phyloP scores from a whole-genome alignment of 2,329 filamentous ascomycete genomes.

The Fusarium keratoplasticum region DNA sequence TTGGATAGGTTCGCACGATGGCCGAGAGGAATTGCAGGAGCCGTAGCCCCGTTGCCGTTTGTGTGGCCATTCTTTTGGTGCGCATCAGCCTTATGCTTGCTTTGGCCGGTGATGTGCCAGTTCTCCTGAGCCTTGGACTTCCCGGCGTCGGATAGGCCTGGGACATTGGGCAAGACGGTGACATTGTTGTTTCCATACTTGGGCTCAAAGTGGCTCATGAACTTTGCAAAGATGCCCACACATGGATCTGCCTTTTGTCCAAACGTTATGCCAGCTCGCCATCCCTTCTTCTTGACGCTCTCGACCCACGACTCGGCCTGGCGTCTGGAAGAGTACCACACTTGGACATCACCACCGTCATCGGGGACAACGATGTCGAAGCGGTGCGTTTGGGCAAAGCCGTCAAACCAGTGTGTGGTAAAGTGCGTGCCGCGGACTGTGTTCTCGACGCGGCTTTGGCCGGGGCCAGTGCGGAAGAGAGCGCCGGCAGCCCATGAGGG shows the following conservation, averaged over 20 bases:
- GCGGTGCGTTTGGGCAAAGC: constrained; percentile 76
- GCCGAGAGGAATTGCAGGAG: constrained; percentile 35
- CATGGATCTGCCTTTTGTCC: constrained; percentile 80
- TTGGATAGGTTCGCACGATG: constrained; percentile 56
- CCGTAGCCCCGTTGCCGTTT: not conserved
- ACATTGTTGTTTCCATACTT: constrained; percentile 68
- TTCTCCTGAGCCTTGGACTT: not conserved
- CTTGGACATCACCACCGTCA: constrained; percentile 47
- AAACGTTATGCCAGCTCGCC: constrained; percentile 70
- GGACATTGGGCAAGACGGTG: constrained; percentile 70
- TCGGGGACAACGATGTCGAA: constrained; percentile 72
- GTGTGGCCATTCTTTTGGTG: not conserved
- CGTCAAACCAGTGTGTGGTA: constrained; percentile 85
- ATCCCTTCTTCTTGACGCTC: constrained; percentile 69
- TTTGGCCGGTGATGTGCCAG: not conserved
- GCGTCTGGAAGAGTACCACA: constrained; percentile 78
- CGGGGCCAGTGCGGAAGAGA: constrained; percentile 81
- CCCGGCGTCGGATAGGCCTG: constrained; percentile 57
- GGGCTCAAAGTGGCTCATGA: constrained; percentile 69
- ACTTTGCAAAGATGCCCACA: constrained; percentile 77
- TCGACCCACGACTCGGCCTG: constrained; percentile 74
- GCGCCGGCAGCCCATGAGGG: constrained; percentile 78
- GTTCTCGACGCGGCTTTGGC: constrained; percentile 69
- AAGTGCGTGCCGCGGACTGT: constrained; percentile 70
- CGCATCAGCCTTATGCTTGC: constrained; percentile 13